A percentile compares a stretch with the other conserved stretches of the same genome.
Evolutionary conservation across 108 stramenopile species (phyloP).

Genomic region (Hondaea fermentalgiana): DNA sequence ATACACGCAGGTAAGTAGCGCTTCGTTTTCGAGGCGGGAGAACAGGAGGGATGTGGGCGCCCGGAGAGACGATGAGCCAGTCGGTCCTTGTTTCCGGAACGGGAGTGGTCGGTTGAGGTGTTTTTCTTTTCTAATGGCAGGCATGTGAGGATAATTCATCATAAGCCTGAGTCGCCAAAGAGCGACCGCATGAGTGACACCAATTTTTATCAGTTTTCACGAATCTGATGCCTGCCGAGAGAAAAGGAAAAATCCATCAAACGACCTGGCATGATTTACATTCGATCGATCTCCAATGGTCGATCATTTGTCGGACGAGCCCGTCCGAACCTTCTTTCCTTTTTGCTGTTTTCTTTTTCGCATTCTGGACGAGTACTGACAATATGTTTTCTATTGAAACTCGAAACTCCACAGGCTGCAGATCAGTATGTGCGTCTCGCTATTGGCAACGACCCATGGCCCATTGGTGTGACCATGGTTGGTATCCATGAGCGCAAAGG

Average conservation of each 20-base stretch:
- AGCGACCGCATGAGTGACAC: neutral
- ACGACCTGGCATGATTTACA: neutral
- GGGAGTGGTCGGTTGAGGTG: neutral
- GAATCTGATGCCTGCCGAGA: neutral
- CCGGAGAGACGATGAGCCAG: neutral
- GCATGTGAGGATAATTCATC: neutral
- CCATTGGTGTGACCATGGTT: constrained; percentile 96
- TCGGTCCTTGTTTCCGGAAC: no score
- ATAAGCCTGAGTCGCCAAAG: no score
- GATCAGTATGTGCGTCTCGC: constrained; percentile 84
- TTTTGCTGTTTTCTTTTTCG: neutral
- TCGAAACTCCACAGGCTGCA: constrained; percentile 52
- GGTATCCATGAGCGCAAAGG: constrained; percentile 92
- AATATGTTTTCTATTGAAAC: neutral
- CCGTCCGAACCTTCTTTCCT: neutral
- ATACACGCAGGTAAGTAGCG: neutral
- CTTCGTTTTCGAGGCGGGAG: neutral
- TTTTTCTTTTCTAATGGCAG: neutral
- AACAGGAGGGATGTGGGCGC: neutral
- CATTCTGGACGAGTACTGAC: neutral
- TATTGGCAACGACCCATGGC: constrained; percentile 95
- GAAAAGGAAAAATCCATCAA: neutral
- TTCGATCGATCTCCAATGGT: no score
- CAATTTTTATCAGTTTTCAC: neutral
- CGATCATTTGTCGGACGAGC: no score